Evolutionary conservation across 805 yeast genomes (phyloP), one percentile per base, ranked within the genome.

Genomic region (Candida schatavii): DNA sequence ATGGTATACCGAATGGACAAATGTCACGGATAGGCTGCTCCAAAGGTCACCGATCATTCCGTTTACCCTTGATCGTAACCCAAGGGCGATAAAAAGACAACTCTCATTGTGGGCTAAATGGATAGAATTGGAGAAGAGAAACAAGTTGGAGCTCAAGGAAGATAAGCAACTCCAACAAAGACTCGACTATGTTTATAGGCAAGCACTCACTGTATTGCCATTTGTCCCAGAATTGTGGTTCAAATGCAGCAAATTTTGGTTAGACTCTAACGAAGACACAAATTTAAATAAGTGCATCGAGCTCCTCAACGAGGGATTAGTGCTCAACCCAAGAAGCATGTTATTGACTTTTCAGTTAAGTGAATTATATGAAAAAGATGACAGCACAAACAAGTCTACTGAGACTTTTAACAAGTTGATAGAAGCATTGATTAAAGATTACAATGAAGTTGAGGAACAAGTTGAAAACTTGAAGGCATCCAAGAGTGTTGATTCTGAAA

Each of bases 151-250:
- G 19, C 59, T 85, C 18, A 68, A 74, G 5, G 78, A 75, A 33
- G 78, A 72, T 9, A 48, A 48, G 7, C 53, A 62, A 4, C 55
- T 81, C 19, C 67, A 72, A 21, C 69, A 70, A 39, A 74, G 98
- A 54, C 70, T 89, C 11, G 75, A 74, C 27, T 86, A 81, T 56
- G 84, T 83, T n/a, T 88, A 78, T 59, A 76, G 76, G 49, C 86
- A 87, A 58, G 81, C 93, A 1, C 67, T 81, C 6, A 76, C 78
- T 51, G 59, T 77, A 10, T 62, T 83, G 40, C 74, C 81, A 13
- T 84, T 82, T 56, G 78, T 73, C 35, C 85, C 93, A 0, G 88
- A 84, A 51, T 59, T 84, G 20, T 89, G 96, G 96, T 87, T 78
- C 56, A 81, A 81, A 45, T 81, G 72, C 48, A 68, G 57, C 34